Evolutionary conservation across 2,329 filamentous ascomycete species (phyloP), one percentile per base, ranked within the genome.

Genomic region (Ophiosphaerella herpotricha): DNA sequence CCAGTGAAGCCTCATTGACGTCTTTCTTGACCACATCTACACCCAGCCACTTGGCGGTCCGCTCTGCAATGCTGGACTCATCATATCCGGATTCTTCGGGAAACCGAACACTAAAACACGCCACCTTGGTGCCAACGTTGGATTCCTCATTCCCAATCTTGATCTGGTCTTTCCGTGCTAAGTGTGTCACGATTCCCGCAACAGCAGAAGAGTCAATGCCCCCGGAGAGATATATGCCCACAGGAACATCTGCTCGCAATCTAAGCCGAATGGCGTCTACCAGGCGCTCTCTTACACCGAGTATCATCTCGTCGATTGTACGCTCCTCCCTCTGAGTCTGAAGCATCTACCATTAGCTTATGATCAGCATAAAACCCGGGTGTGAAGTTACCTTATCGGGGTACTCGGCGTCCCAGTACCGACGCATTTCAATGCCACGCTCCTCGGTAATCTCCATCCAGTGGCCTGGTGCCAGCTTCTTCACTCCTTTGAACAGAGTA

Each of bases 121-220:
- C 16, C 16, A 18, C 16, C 16, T 18, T 18, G 26, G 26, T 29
- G 26, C 6, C 26, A 29, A 7, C 7, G 9, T 7, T 29, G 9
- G 26, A 7, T 11, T 29, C 26, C 9, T 29, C 26, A 11, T 29
- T 29, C 26, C 26, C 26, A 7, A 29, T 29, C 26, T 29, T 29
- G 26, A 29, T 11, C 26, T 29, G 6, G 6, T 29, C 26, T 11
- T 29, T 29, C 7, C 26, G 26, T 29, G 26, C 26, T 7, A 85
- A 72, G 46, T 83, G 73, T 0, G 76, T 76, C 3, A 79, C 78
- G 55, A 85, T 83, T 3, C 83, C 82, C 4, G 82, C 82, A 21
- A 85, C 68, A 1, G 77, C 74, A 0, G 82, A 84, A 0, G 80
- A 83, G 60, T 85, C 82, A 45, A 85, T 77, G 1, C 82, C 83